phyloP scores from a whole-genome alignment of 2,329 filamentous ascomycete genomes.

The Hawksworthiomyces lignivorus region DNA sequence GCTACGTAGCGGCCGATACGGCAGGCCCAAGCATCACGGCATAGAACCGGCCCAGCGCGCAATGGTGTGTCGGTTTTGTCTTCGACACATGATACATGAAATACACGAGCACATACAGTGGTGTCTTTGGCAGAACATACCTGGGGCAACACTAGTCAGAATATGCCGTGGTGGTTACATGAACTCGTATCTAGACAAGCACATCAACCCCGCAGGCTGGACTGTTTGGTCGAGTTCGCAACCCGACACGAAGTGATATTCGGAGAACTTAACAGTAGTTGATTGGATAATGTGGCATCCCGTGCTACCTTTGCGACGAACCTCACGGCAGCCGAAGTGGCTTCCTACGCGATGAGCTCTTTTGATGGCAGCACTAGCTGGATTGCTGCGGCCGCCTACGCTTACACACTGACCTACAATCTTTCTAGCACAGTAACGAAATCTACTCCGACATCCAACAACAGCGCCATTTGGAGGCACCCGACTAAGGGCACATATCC shows the following conservation, averaged over 20 bases:
- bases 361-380: slow-evolving; percentile 33
- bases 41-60: slow-evolving; percentile 22
- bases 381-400: slow-evolving; percentile 33
- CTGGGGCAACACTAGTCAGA: slow-evolving; percentile 41
- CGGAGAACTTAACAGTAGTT: slow-evolving; percentile 24
- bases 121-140: slow-evolving; percentile 32
- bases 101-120: slow-evolving; percentile 35
- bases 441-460: too few species aligned
- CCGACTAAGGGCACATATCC: slow-evolving; percentile 34
- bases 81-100: slow-evolving; percentile 36
- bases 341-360: slow-evolving; percentile 26
- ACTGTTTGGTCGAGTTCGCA: slow-evolving; percentile 26
- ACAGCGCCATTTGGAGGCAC: slow-evolving; percentile 24
- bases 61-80: slow-evolving; percentile 18
- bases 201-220: slow-evolving; percentile 56
- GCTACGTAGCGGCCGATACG: slow-evolving; percentile 29
- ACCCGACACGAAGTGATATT: slow-evolving; percentile 28
- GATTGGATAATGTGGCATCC: slow-evolving; percentile 24
- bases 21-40: slow-evolving; percentile 25
- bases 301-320: slow-evolving; percentile 29
- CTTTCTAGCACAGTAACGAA: slow-evolving; percentile 10
- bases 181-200: slow-evolving; percentile 40
- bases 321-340: slow-evolving; percentile 25
- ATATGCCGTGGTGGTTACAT: slow-evolving; percentile 42
- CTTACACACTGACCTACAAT: slow-evolving; percentile 27